Evolutionary conservation across 139 green algal species (phyloP).

Genomic region (Trebouxia sp.): DNA sequence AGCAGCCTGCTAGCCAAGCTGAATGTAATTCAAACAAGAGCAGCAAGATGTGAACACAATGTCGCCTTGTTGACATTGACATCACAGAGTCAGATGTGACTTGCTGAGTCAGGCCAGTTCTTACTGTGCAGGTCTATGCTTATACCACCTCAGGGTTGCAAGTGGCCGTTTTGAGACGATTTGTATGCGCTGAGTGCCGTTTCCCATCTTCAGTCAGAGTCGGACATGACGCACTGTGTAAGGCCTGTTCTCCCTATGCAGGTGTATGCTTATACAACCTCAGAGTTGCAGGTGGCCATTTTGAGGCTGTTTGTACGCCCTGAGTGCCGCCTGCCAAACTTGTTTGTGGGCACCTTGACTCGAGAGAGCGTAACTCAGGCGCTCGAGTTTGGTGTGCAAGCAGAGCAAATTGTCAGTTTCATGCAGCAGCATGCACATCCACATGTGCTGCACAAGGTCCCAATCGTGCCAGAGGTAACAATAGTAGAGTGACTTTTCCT

Average conservation of each 20-base stretch:
- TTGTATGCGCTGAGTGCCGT: slow-evolving; percentile 71
- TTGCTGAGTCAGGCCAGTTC: background rate
- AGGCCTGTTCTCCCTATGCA: slow-evolving; percentile 43
- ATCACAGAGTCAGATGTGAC: too few relatives aligned
- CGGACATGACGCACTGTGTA: too few relatives aligned
- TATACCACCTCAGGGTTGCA: slow-evolving; percentile 74
- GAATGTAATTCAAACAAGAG: too few relatives aligned
- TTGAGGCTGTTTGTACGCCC: slow-evolving; percentile 73
- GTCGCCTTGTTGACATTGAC: too few relatives aligned
- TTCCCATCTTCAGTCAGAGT: too few relatives aligned
- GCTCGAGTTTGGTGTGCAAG: slow-evolving; percentile 62
- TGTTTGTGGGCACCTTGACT: slow-evolving; percentile 85
- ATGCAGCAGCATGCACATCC: slow-evolving; percentile 75
- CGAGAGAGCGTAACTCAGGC: slow-evolving; percentile 69
- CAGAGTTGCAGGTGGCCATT: slow-evolving; percentile 63
- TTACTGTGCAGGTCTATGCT: slow-evolving; percentile 72
- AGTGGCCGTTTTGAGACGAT: slow-evolving; percentile 70
- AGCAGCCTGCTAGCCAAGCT: too few relatives aligned
- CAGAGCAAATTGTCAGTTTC: slow-evolving; percentile 71
- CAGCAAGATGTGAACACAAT: too few relatives aligned
- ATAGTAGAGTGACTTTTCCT: too few relatives aligned
- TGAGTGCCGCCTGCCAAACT: slow-evolving; percentile 87
- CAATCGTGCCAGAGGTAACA: slow-evolving; percentile 68
- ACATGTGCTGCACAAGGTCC: slow-evolving; percentile 39
- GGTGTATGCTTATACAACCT: slow-evolving; percentile 87